Percentiles rank a stretch among this genome's conserved stretches.
These are phyloP conservation scores for Rosa persica DNA, from an alignment of 306 rosid species.

Conservation along the genomic window DNA sequence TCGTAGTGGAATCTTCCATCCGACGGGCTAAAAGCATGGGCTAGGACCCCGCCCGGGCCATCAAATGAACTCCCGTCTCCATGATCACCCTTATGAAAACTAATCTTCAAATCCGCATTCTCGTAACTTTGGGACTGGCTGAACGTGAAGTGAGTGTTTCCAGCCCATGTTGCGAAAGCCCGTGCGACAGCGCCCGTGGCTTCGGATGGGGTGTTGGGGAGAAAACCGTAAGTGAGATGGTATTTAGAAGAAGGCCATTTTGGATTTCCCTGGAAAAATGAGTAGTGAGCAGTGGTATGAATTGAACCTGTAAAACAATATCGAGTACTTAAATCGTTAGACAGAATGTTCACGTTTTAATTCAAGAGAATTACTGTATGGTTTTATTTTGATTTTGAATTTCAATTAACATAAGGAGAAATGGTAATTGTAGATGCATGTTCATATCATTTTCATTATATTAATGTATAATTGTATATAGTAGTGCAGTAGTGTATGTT, in stretches of 20 bases:
- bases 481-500: too few relatives aligned
- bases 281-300: constrained; percentile 5
- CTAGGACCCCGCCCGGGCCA: constrained; percentile 3
- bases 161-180: constrained; percentile 35
- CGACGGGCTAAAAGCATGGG: constrained; percentile 3
- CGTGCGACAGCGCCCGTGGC: not conserved
- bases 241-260: not conserved
- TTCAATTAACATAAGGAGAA: too few relatives aligned
- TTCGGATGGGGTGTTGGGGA: not conserved
- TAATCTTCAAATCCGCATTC: constrained; percentile 13
- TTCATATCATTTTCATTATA: too few relatives aligned
- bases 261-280: not conserved
- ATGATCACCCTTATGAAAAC: constrained; percentile 22
- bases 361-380: not conserved
- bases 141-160: constrained; percentile 24
- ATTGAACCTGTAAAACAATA: not conserved
- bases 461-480: too few relatives aligned
- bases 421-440: too few relatives aligned
- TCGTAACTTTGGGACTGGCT: not conserved
- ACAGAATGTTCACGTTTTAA: not conserved
- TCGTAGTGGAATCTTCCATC: constrained; percentile 27
- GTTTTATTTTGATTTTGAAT: too few relatives aligned
- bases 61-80: constrained; percentile 34
- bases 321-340: not conserved
- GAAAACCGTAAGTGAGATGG: not conserved